Evolutionary conservation across 352 stramenopile genomes (phyloP), one percentile per base, ranked within the genome.

Genomic region (Phytophthora pinifolia): DNA sequence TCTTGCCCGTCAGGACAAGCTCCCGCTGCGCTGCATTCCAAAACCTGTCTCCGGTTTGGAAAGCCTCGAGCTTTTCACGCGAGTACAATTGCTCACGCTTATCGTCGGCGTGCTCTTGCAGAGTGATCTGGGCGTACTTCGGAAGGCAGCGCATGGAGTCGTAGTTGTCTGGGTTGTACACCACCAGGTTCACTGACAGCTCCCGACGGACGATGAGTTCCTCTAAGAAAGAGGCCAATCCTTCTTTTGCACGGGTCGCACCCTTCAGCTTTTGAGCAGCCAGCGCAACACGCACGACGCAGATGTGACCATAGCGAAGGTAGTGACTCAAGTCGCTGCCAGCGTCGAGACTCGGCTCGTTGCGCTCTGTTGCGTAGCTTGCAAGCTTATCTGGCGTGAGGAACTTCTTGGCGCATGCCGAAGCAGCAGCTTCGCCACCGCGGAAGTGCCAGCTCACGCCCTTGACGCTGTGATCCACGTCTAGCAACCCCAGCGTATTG

Each of bases 11-110:
- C 36, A 81, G 62, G 4, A 99, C 85, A 48, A 99, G 70, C 63
- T 99, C 92, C 14, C 98, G 61, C 70, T 99, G 97, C 17, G 96
- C 96, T 3, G 97, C 97, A 70, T 99, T 99, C 97, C 97, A 99
- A 51, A 98, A 90, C 50, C 95, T 89, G 68, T 99, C 97, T 49
- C 96, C 92, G 0, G 97, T 98, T 58, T 85, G 67, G n/a, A 64
- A 96, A 5, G 63, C 49, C 58, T 99, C 96, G 2, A 99, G 72
- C 49, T 98, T 59, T 54, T 92, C 64, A 41, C 88, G 74, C 1
- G 79, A 89, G 65, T 99, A 99, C 14, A 98, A 34, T 34, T 89
- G 76, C 35, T 98, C 83, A 4, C 97, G 83, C 49, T 71, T 70
- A 68, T 98, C 92, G 6, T 51, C 46, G 2, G 70, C 71, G 74